Conservation (phyloP, 495 filamentous ascomycete species). For the Delitschia confertaspora region DNA sequence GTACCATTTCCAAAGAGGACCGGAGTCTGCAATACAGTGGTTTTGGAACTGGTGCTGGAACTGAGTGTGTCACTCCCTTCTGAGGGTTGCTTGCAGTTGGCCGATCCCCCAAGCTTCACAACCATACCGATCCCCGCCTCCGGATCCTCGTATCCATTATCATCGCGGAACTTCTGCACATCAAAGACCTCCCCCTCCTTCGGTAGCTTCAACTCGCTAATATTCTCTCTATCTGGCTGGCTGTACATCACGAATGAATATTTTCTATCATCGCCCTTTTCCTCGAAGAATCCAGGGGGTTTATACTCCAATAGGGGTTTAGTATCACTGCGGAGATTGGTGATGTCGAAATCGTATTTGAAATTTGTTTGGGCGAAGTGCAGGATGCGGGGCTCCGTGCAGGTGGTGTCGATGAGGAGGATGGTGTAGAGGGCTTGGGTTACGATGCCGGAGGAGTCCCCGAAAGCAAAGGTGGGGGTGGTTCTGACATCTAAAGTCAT, state of each 20-base stretch:
- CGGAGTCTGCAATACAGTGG: no score
- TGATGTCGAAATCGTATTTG: constrained; percentile 6
- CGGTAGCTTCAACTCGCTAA: constrained; percentile 11
- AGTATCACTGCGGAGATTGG: constrained; percentile 6
- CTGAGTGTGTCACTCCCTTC: no score
- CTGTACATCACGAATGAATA: constrained; percentile 26
- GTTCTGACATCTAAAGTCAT: constrained; percentile 7
- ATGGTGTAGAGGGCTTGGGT: constrained; percentile 11
- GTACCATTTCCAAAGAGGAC: no score
- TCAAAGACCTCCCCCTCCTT: constrained; percentile 20
- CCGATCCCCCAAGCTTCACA: constrained; percentile 22
- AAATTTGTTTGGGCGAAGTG: constrained; percentile 22
- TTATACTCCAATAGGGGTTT: constrained; percentile 12
- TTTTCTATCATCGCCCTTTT: constrained; percentile 24
- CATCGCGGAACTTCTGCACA: constrained; percentile 22
- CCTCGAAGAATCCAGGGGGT: constrained; percentile 21
- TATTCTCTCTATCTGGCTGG: constrained; percentile 7
- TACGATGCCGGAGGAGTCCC: constrained; percentile 21
- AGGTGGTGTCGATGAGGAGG: constrained; percentile 24
- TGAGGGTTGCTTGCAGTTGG: no score
- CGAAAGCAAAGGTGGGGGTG: constrained; percentile 18
- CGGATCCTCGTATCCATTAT: constrained; percentile 21
- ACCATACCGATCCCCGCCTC: constrained; percentile 21
- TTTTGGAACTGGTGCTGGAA: no score
- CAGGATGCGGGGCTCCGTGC: constrained; percentile 9